Evolutionary conservation across 2,329 filamentous ascomycete species (phyloP).

Genomic region (Orbilia quercus): DNA sequence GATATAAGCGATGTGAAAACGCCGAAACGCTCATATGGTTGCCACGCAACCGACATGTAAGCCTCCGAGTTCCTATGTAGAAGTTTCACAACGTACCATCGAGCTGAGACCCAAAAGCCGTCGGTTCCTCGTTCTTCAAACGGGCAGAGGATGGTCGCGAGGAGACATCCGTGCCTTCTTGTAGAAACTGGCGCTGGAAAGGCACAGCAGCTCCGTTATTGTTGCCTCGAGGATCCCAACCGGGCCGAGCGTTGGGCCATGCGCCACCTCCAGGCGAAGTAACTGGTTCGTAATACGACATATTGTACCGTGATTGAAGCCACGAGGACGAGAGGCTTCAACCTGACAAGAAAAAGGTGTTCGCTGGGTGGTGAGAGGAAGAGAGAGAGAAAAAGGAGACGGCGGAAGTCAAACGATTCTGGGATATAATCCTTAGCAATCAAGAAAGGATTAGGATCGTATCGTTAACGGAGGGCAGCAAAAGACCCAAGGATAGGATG

Average conservation of each 20-base stretch:
- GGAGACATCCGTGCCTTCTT: constrained; percentile 34
- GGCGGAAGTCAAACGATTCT: constrained; percentile 35
- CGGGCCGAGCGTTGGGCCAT: constrained; percentile 49
- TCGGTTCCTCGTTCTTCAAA: constrained; percentile 73
- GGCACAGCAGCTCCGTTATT: constrained; percentile 41
- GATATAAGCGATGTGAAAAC: not conserved
- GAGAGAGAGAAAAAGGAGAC: constrained; percentile 46
- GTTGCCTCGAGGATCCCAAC: constrained; percentile 51
- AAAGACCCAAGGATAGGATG: constrained; percentile 36
- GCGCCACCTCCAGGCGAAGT: constrained; percentile 52
- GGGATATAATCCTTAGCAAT: constrained; percentile 55
- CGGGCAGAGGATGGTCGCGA: constrained; percentile 57
- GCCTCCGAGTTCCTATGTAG: not conserved
- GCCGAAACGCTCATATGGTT: constrained; percentile 11
- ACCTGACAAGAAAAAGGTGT: constrained; percentile 24
- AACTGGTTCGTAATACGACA: constrained; percentile 56
- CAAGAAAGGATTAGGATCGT: constrained; percentile 55
- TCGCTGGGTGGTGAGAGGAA: constrained; percentile 30
- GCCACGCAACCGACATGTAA: constrained; percentile 9
- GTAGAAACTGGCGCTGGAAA: constrained; percentile 53
- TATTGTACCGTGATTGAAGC: constrained; percentile 53
- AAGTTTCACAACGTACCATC: constrained; percentile 75
- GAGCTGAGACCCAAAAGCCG: constrained; percentile 86
- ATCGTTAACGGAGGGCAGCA: constrained; percentile 1
- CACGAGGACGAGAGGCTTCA: constrained; percentile 53